Conservation (phyloP, 352 stramenopile species). For the Phytophthora ramorum region DNA sequence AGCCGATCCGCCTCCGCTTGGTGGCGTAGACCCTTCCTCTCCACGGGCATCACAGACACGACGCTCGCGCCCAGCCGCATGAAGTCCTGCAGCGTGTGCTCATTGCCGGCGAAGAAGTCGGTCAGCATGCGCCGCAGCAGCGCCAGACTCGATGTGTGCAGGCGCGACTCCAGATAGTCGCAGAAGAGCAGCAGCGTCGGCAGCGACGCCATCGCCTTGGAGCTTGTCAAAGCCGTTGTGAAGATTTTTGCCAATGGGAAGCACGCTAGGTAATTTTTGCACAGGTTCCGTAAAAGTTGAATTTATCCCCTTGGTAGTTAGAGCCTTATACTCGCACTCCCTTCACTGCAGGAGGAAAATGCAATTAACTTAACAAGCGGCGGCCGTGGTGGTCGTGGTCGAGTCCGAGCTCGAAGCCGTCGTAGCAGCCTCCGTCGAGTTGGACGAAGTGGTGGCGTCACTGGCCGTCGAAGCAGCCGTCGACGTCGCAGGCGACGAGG, state of each 20-base stretch:
- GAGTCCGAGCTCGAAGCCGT: not conserved
- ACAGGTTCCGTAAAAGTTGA: no score
- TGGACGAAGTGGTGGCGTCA: not conserved
- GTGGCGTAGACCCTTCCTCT: slow-evolving; percentile 6
- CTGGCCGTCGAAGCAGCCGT: slow-evolving; percentile 1
- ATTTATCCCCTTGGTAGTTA: no score
- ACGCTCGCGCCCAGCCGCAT: slow-evolving; percentile 41
- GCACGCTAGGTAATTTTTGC: not conserved
- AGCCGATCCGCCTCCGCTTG: slow-evolving; percentile 23
- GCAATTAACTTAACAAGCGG: not conserved
- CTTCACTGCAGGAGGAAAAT: no score
- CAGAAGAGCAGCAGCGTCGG: slow-evolving; percentile 32
- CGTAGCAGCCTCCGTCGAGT: not conserved
- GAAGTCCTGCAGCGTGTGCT: slow-evolving; percentile 46
- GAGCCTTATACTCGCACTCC: no score
- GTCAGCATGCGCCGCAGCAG: slow-evolving; percentile 37
- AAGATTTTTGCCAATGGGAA: not conserved
- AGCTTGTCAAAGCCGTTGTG: slow-evolving; percentile 2
- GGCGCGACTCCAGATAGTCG: slow-evolving; percentile 41
- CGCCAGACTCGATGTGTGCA: slow-evolving; percentile 35
- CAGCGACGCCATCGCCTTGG: slow-evolving; percentile 8
- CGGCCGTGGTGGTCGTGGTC: slow-evolving; percentile 4
- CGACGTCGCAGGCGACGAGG: not conserved
- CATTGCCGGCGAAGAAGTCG: slow-evolving; percentile 36
- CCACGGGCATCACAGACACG: slow-evolving; percentile 36